Conservation (phyloP, 345 rosid species). For the Aquilaria malaccensis region DNA sequence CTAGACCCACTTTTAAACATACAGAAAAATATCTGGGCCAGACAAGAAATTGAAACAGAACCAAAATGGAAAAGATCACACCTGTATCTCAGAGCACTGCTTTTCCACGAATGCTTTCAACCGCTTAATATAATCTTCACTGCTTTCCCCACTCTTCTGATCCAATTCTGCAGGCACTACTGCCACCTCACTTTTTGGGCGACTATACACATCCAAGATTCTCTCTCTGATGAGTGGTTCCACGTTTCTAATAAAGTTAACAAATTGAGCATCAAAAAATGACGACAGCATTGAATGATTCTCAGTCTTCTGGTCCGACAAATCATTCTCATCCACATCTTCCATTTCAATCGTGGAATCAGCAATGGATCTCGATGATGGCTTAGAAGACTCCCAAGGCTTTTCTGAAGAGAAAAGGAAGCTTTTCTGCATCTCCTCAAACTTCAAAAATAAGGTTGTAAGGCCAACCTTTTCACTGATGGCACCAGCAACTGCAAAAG, state of each 20-base stretch:
- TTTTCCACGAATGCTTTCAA: slow-evolving; percentile 73
- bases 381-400: slow-evolving; percentile 37
- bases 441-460: slow-evolving; percentile 58
- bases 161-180: slow-evolving; percentile 86
- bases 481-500: slow-evolving; percentile 63
- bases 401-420: slow-evolving; percentile 46
- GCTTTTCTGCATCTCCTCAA: slow-evolving; percentile 80
- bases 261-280: slow-evolving; percentile 52
- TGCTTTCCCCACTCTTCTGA: slow-evolving; percentile 65
- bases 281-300: slow-evolving; percentile 56
- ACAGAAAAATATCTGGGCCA: neutral
- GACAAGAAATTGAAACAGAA: neutral
- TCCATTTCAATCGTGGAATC: slow-evolving; percentile 69
- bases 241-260: slow-evolving; percentile 44
- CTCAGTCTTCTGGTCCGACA: slow-evolving; percentile 37
- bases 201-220: slow-evolving; percentile 68
- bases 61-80: slow-evolving; percentile 12
- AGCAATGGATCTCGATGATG: slow-evolving; percentile 64
- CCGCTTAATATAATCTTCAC: slow-evolving; percentile 63
- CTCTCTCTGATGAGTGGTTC: slow-evolving; percentile 63
- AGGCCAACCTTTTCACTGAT: slow-evolving; percentile 79
- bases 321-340: slow-evolving; percentile 41
- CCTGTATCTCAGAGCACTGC: slow-evolving; percentile 92
- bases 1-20: neutral
- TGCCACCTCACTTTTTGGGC: slow-evolving; percentile 74